Percentiles rank a stretch among this genome's conserved stretches.
Evolutionary conservation across 345 rosid species (phyloP).

Genomic region (Rhizophora apiculata): DNA sequence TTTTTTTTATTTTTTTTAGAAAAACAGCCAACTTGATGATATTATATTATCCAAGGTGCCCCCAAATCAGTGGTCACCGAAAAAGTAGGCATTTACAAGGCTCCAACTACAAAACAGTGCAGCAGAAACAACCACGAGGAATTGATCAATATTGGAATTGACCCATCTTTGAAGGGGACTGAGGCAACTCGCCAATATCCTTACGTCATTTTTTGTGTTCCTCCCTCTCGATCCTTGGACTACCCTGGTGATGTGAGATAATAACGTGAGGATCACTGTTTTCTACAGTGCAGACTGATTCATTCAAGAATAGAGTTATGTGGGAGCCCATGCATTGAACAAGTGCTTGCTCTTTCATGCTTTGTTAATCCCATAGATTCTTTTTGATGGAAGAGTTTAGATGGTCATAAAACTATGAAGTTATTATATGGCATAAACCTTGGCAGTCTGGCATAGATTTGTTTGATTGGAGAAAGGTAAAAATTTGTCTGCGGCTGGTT

Average conservation of each 20-base stretch:
- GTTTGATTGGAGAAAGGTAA: too few relatives aligned
- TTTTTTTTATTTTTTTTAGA: too few relatives aligned
- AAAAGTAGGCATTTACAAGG: too few relatives aligned
- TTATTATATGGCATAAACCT: neutral
- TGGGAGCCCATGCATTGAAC: neutral
- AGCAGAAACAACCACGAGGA: conserved; percentile 43
- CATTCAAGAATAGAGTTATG: neutral
- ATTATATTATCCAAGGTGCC: too few relatives aligned
- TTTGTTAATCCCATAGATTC: neutral
- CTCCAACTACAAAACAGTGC: too few relatives aligned
- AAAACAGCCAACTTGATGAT: too few relatives aligned
- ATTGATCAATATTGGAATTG: conserved; percentile 67
- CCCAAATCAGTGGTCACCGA: too few relatives aligned
- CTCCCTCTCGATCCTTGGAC: conserved; percentile 75
- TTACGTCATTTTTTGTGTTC: conserved; percentile 87
- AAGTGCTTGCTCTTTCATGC: neutral
- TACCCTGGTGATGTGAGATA: conserved; percentile 83
- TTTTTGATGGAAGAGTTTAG: neutral
- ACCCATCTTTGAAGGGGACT: conserved; percentile 59
- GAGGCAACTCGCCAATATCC: conserved; percentile 48
- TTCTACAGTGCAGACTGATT: conserved; percentile 1
- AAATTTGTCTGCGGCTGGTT: neutral
- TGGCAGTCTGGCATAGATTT: neutral
- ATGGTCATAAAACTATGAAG: neutral
- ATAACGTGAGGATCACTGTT: neutral